Base-by-base conservation (phyloP, 768 basidiomycete species). In the Boletus subparvulus region DNA sequence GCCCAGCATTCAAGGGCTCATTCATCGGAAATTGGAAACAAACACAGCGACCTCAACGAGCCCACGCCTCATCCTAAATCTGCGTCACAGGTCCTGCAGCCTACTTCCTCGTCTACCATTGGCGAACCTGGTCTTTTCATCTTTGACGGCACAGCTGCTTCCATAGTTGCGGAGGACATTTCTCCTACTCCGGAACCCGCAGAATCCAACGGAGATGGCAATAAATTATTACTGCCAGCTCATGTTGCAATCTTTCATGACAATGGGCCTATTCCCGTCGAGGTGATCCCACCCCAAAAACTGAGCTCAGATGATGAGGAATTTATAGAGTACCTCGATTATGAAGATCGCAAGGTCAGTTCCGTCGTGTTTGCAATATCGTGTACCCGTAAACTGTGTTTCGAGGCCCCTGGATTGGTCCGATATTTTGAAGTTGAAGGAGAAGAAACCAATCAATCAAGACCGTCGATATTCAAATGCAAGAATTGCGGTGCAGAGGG, bases 261-360 rank as follows among this genome's bases (percentile, higher is more conserved):
- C 17, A 43, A 65, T 43, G 74, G 54, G 33, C 65, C 69, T 43
- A 69, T 75, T 14, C 75, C 81, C 4, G 70, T 78, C 30, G 75
- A 81, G 55, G 78, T 86, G 19, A 68, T 83, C 17, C 68, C 76
- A 14, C 74, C 80, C 17, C 66, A 75, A 3, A 64, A 73, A 53
- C 30, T 74, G 40, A 68, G 80, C 37, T 75, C 77, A 14, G 83
- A 85, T 21, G 81, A 81, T 10, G 83, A 84, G 24, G 82, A 82
- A 64, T 89, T 83, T 63, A 91, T 93, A 55, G 84, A 92, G 50
- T 91, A 89, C 65, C 75, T 92, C 24, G 88, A 91, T 61, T 87
- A 85, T 60, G 88, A 88, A 39, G 83, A 84, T 62, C 73, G 78
- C 35, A 81, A 79, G 72, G 87, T 85, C 54, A 26, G 78, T 65